Base-by-base conservation (phyloP, 805 yeast genomes). In the Monosporozyma solicola region DNA sequence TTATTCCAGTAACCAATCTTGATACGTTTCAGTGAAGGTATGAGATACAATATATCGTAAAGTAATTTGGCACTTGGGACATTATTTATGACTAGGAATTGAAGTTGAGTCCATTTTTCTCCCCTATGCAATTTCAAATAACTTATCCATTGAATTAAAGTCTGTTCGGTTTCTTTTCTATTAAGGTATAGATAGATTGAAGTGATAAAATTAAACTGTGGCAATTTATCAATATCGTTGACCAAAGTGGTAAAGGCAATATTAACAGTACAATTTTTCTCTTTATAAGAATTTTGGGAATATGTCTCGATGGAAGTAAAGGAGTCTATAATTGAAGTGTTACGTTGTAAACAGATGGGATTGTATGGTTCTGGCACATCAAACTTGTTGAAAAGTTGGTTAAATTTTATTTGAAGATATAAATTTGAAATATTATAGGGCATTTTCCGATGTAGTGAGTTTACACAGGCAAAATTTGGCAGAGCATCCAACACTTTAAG, bases 31-130 rank as follows among this genome's bases (percentile, higher is more conserved):
- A 60, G 39, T 5, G 57, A 51, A 1, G 59, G 58, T 8, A 59
- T 39, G 11, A 53, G 15, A 3, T 16, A 11, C 37, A 54, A 47
- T 3, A 51, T 16, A 9, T 60, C 58, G 50, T 51, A 52, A 39
- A 59, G 48, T 13, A 55, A 13, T 45, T 51, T 57, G 2, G 55
- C 55, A 43, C 49, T 57, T 13, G 43, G 47, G 22, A 59, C 47
- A 32, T 55, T 53, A 4, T 57, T 57, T 20, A 59, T 8, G 9
- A 44, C 41, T 11, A 59, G 27, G 11, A 37, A 32, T 20, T 24
- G 29, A n/a, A 58, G 47, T 3, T 43, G 20, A 13, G 29, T 15
- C 63, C 62, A 59, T 20, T 24, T 43, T 5, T 22, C n/a, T 9
- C 31, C 31, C 25, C n/a, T 43, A 24, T 10, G 27, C 4, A 43